Conservation (phyloP, 352 stramenopile genomes). For the Phytophthora idaei region DNA sequence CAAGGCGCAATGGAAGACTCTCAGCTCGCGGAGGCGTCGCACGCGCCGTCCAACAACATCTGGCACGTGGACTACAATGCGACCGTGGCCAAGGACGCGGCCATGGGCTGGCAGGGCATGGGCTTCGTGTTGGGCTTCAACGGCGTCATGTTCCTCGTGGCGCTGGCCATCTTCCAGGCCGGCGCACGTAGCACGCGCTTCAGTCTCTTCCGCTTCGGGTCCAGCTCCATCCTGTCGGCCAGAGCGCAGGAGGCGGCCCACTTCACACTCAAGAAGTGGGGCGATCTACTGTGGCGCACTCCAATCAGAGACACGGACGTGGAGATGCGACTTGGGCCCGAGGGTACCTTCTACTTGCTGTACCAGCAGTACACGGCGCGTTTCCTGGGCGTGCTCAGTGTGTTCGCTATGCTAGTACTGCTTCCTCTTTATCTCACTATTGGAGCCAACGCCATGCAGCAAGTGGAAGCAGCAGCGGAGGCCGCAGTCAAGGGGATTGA, state of each 20-base stretch:
- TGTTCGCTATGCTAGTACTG: constrained; percentile 69
- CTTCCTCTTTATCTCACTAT: constrained; percentile 78
- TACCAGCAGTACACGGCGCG: constrained; percentile 82
- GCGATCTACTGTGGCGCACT: constrained; percentile 71
- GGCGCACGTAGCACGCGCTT: constrained; percentile 71
- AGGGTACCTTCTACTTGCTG: constrained; percentile 86
- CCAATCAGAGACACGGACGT: constrained; percentile 72
- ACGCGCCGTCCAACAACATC: constrained; percentile 50
- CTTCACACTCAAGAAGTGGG: constrained; percentile 73
- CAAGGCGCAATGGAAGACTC: constrained; percentile 17
- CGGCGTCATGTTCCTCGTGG: constrained; percentile 65
- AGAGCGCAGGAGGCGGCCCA: constrained; percentile 33
- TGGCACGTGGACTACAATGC: constrained; percentile 86
- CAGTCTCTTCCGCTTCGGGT: constrained; percentile 73
- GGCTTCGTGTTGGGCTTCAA: constrained; percentile 81
- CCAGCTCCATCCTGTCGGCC: constrained; percentile 49
- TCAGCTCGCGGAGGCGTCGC: not conserved
- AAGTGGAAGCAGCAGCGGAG: constrained; percentile 34
- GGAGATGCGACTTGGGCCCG: constrained; percentile 66
- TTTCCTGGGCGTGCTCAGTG: constrained; percentile 63
- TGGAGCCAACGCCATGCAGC: constrained; percentile 42
- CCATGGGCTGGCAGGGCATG: constrained; percentile 82
- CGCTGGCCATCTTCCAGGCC: constrained; percentile 71
- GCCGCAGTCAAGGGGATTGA: constrained; percentile 34
- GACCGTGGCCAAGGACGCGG: constrained; percentile 69